Evolutionary conservation across 257 asterid species (phyloP).

Genomic region (Ajuga chamaepitys): DNA sequence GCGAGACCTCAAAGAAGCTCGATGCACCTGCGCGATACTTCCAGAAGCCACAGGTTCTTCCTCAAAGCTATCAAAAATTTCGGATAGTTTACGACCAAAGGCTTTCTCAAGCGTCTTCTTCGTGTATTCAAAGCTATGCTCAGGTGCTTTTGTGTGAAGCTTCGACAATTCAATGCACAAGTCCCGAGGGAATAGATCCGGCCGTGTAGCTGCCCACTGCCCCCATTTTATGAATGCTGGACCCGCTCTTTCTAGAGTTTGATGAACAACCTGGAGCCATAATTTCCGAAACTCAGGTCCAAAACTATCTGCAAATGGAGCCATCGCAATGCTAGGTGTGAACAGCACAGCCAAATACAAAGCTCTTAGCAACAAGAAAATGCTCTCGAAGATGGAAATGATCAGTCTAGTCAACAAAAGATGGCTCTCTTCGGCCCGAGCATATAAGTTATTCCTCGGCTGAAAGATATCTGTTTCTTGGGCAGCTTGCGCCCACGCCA

Average conservation of each 20-base stretch:
- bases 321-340: constrained; percentile 81
- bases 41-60: constrained; percentile 89
- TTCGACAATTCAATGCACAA: constrained; percentile 75
- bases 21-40: constrained; percentile 86
- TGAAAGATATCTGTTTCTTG: constrained; percentile 38
- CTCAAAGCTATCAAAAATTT: constrained; percentile 73
- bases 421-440: constrained; percentile 61
- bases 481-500: constrained; percentile 42
- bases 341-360: constrained; percentile 57
- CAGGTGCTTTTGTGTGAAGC: constrained; percentile 89
- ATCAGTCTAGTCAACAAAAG: constrained; percentile 39
- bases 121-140: constrained; percentile 78
- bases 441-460: constrained; percentile 43
- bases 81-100: constrained; percentile 61
- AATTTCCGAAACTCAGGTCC: constrained; percentile 64
- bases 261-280: constrained; percentile 83
- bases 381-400: constrained; percentile 40
- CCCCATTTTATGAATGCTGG: constrained; percentile 99
- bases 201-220: constrained; percentile 99
- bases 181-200: constrained; percentile 86
- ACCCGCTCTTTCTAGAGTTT: constrained; percentile 84
- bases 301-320: constrained; percentile 78
- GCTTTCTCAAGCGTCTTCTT: constrained; percentile 68
- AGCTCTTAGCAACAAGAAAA: constrained; percentile 62
- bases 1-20: constrained; percentile 54